phyloP scores from a whole-genome alignment of 768 basidiomycete species.

The Leccinellum rugosiceps region DNA sequence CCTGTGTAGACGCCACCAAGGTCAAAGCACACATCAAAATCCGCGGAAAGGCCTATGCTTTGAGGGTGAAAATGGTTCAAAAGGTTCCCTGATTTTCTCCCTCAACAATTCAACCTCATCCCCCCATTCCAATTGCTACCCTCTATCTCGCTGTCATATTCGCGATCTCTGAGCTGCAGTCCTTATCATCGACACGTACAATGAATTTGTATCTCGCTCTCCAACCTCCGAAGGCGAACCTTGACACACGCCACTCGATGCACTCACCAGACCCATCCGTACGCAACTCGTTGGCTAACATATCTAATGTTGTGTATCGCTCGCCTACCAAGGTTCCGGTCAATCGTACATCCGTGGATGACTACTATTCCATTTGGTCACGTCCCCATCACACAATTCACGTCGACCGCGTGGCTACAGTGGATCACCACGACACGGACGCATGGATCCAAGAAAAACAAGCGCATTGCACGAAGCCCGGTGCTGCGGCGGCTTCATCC shows the following conservation, averaged over 20 bases:
- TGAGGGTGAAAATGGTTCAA: constrained; percentile 15
- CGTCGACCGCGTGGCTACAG: constrained; percentile 17
- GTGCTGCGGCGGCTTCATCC: constrained; percentile 8
- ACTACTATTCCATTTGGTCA: constrained; percentile 6
- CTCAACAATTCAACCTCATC: background rate
- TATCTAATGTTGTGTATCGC: constrained; percentile 2
- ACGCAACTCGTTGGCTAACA: constrained; percentile 6
- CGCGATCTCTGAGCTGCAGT: constrained; percentile 7
- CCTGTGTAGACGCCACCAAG: constrained; percentile 7
- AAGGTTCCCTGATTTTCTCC: constrained; percentile 3
- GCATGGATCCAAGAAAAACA: constrained; percentile 18
- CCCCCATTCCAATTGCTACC: background rate
- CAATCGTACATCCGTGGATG: background rate
- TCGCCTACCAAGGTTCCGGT: background rate
- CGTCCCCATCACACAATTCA: constrained; percentile 9
- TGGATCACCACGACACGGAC: constrained; percentile 25
- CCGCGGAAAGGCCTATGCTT: constrained; percentile 4
- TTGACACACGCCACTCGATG: constrained; percentile 7
- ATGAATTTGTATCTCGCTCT: constrained; percentile 1
- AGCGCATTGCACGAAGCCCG: constrained; percentile 7
- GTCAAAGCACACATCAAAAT: constrained; percentile 16
- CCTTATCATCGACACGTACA: background rate
- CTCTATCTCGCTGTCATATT: background rate
- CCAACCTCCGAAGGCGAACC: constrained; percentile 1
- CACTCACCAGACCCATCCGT: constrained; percentile 8